Conservation (phyloP, 257 asterid species). For the Capsicum pubescens region DNA sequence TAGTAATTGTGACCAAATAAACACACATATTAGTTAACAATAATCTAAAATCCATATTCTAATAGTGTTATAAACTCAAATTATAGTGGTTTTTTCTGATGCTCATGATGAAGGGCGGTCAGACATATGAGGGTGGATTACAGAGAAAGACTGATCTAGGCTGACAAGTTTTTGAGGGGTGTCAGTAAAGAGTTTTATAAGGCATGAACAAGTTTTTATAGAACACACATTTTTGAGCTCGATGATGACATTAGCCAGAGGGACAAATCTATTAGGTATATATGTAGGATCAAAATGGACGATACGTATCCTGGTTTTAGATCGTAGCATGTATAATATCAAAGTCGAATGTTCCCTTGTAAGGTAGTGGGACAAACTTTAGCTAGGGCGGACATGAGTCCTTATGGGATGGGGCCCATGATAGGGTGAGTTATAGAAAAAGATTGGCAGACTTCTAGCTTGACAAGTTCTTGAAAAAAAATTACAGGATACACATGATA, state of each 20-base stretch:
- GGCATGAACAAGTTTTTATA: background rate
- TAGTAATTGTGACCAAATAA: background rate
- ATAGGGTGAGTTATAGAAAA: background rate
- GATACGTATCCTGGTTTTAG: background rate
- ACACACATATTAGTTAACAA: background rate
- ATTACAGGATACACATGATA: too few species aligned
- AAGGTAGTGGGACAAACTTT: background rate
- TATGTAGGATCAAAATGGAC: background rate
- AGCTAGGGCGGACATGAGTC: background rate
- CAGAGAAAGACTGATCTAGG: too few species aligned
- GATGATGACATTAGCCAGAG: background rate
- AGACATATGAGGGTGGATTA: too few species aligned
- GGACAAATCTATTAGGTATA: background rate
- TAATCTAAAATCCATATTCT: too few species aligned
- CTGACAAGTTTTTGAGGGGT: too few species aligned
- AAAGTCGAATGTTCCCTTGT: background rate
- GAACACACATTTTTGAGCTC: background rate
- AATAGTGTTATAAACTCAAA: too few species aligned
- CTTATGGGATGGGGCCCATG: background rate
- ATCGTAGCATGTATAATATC: background rate
- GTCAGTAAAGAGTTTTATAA: background rate
- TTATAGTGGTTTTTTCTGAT: too few species aligned
- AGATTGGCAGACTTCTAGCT: too few species aligned
- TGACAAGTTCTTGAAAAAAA: too few species aligned
- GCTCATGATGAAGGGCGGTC: too few species aligned